A percentile compares a stretch with the other conserved stretches of the same genome.
Conservation (phyloP, 352 stramenopile species). For the Globisporangium polare region DNA sequence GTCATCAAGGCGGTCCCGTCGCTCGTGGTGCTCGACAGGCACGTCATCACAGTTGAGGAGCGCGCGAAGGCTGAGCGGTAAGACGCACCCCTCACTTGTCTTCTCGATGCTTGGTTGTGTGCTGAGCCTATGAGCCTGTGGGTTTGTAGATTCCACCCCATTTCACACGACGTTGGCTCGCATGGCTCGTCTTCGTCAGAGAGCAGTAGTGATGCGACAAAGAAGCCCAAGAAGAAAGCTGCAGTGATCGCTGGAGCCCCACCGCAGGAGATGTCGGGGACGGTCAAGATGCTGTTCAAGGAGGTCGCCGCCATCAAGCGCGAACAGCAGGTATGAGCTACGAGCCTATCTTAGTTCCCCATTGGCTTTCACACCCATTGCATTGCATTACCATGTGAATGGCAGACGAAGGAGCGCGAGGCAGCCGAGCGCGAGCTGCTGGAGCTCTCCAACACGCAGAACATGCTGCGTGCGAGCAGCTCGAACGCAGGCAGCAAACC, state of each 20-base stretch:
- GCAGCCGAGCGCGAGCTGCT: slow-evolving; percentile 36
- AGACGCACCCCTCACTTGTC: too few relatives aligned
- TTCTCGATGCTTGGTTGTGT: too few relatives aligned
- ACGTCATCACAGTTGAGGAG: slow-evolving; percentile 77
- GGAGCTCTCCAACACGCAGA: slow-evolving; percentile 34
- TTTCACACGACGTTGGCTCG: not conserved
- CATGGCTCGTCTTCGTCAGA: not conserved
- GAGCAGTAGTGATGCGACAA: not conserved
- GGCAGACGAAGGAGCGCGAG: slow-evolving; percentile 25
- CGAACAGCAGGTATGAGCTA: slow-evolving; percentile 28
- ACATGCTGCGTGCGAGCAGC: slow-evolving; percentile 14
- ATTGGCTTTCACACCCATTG: not conserved
- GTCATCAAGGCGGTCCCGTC: slow-evolving; percentile 75
- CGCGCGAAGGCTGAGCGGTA: slow-evolving; percentile 36
- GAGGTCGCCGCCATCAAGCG: slow-evolving; percentile 51
- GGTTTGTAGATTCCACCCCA: slow-evolving; percentile 4
- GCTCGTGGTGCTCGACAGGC: slow-evolving; percentile 71
- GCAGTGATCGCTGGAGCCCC: slow-evolving; percentile 23
- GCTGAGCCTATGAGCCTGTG: not conserved
- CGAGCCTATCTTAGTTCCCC: not conserved
- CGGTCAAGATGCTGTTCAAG: slow-evolving; percentile 66
- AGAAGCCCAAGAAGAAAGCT: slow-evolving; percentile 17
- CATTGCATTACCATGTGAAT: not conserved
- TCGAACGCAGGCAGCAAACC: slow-evolving; percentile 11
- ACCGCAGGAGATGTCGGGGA: slow-evolving; percentile 54